Evolutionary conservation across 345 rosid genomes (phyloP).

Genomic region (Citrus trifoliata): DNA sequence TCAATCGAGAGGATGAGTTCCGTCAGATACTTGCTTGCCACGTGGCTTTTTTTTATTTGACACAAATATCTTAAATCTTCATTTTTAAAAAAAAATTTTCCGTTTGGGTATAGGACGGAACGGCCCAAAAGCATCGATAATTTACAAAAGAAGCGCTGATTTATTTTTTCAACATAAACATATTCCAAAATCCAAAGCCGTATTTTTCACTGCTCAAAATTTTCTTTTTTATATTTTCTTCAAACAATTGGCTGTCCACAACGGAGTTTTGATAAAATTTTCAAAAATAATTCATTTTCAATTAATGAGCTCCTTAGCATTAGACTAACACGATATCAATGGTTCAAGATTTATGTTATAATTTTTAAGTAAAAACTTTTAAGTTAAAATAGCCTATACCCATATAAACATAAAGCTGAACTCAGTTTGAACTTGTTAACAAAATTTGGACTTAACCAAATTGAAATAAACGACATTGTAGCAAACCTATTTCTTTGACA

Average conservation of each 20-base stretch:
- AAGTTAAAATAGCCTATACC: too few relatives aligned
- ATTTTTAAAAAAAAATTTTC: too few relatives aligned
- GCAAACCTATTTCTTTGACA: background rate
- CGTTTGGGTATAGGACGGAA: too few relatives aligned
- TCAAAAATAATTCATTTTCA: background rate
- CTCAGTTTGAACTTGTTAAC: background rate
- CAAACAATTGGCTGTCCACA: background rate
- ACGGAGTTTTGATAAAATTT: background rate
- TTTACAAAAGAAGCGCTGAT: too few relatives aligned
- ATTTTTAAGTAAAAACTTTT: too few relatives aligned
- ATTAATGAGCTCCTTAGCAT: background rate
- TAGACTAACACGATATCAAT: background rate
- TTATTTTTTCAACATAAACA: too few relatives aligned
- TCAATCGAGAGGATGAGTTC: conserved; percentile 7
- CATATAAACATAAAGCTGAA: background rate
- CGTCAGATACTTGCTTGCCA: background rate
- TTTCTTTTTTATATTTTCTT: background rate
- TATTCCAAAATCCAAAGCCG: background rate
- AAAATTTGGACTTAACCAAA: background rate
- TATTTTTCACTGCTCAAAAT: too few relatives aligned
- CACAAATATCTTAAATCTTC: background rate
- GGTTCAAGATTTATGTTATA: too few relatives aligned
- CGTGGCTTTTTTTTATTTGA: background rate
- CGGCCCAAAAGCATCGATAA: too few relatives aligned
- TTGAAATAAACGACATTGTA: background rate